phyloP scores from a whole-genome alignment of 331 rosid genomes.

The Dryas integrifolia region DNA sequence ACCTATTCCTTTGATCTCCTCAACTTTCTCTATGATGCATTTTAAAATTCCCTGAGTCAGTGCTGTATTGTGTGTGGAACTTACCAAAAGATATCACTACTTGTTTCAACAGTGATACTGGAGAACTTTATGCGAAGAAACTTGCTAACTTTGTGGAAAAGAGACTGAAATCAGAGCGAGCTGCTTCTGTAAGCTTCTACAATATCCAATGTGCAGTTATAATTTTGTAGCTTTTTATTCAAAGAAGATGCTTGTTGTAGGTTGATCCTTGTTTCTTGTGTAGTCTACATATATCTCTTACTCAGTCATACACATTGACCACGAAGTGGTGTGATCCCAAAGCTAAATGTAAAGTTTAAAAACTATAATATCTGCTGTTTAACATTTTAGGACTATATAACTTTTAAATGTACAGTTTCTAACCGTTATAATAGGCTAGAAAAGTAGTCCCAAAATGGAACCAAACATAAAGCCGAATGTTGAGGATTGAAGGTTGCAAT shows the following conservation, averaged over 20 bases:
- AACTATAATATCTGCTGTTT: neutral
- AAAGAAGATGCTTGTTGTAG: slow-evolving; percentile 23
- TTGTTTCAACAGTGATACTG: slow-evolving; percentile 64
- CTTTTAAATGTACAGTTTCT: neutral
- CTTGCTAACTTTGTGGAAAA: slow-evolving; percentile 85
- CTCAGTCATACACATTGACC: neutral
- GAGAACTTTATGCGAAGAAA: slow-evolving; percentile 80
- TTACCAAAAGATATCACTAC: slow-evolving; percentile 23
- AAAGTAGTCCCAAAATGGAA: neutral
- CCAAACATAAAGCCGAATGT: neutral
- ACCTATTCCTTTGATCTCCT: neutral
- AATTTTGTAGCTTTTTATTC: slow-evolving; percentile 16
- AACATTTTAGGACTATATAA: neutral
- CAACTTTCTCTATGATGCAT: neutral
- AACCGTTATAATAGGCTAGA: neutral
- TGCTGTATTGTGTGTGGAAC: slow-evolving; percentile 9
- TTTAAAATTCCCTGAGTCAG: neutral
- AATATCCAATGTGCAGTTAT: slow-evolving; percentile 17
- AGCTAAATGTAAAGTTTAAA: neutral
- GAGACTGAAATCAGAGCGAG: slow-evolving; percentile 91
- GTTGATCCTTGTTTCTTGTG: neutral
- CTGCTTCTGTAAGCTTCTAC: slow-evolving; percentile 87
- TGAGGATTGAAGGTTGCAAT: neutral
- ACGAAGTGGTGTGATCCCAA: neutral
- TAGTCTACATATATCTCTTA: neutral